phyloP scores from a whole-genome alignment of 345 rosid genomes.

The Eutrema japonicum region DNA sequence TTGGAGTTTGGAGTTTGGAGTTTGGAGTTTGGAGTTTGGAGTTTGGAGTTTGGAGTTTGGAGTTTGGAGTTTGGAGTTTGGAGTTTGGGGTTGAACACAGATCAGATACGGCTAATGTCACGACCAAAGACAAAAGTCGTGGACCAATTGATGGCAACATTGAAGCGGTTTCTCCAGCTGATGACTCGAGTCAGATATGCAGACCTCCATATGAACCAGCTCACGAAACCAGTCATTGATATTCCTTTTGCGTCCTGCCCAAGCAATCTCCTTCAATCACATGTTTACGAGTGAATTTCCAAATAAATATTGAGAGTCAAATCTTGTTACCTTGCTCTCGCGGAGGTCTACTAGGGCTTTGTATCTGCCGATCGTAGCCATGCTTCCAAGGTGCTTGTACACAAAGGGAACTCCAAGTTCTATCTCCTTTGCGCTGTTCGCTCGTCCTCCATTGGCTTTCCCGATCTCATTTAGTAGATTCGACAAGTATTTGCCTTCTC shows the following conservation, averaged over 20 bases:
- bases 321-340: slow-evolving; percentile 75
- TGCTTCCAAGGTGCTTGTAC: slow-evolving; percentile 93
- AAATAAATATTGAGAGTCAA: neutral
- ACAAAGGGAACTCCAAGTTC: slow-evolving; percentile 75
- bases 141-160: slow-evolving; percentile 86
- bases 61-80: neutral
- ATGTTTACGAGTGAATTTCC: neutral
- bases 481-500: slow-evolving; percentile 88
- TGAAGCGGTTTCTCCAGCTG: slow-evolving; percentile 94
- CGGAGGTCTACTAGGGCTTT: slow-evolving; percentile 95
- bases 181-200: slow-evolving; percentile 92
- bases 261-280: slow-evolving; percentile 6
- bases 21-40: neutral
- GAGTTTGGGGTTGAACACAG: neutral
- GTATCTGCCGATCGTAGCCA: slow-evolving; percentile 92
- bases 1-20: neutral
- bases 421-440: slow-evolving; percentile 58
- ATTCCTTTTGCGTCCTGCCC: slow-evolving; percentile 77
- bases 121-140: slow-evolving; percentile 90
- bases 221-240: slow-evolving; percentile 72
- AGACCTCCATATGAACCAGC: slow-evolving; percentile 96
- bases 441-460: slow-evolving; percentile 78
- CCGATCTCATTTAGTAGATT: slow-evolving; percentile 61
- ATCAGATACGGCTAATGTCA: slow-evolving; percentile 73
- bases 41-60: neutral